Evolutionary conservation across 1,284 basidiomycete genomes (phyloP).

Genomic region (Ustanciosporium gigantosporum): DNA sequence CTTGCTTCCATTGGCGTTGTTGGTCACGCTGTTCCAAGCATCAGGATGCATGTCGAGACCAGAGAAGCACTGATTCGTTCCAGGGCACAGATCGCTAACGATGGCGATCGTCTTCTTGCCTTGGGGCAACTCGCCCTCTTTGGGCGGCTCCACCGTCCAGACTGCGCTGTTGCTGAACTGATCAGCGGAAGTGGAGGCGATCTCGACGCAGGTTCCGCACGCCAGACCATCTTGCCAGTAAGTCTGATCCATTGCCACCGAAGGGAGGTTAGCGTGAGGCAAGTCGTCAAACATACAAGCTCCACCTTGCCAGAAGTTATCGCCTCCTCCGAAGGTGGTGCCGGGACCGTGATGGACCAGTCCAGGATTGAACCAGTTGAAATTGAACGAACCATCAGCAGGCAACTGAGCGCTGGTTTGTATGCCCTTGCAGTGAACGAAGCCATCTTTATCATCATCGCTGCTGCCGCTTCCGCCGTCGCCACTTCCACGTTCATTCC

Average conservation of each 20-base stretch:
- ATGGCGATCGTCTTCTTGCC: constrained; percentile 24
- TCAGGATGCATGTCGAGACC: constrained; percentile 41
- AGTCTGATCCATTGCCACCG: constrained; percentile 32
- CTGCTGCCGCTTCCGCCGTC: neutral
- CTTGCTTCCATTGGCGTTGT: constrained; percentile 9
- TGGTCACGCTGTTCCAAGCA: constrained; percentile 31
- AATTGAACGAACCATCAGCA: constrained; percentile 3
- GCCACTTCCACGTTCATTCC: too few species aligned
- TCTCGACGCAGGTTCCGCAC: constrained; percentile 37
- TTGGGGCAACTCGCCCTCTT: constrained; percentile 4
- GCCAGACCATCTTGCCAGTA: constrained; percentile 35
- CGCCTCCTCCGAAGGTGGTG: constrained; percentile 18
- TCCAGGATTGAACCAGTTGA: constrained; percentile 12
- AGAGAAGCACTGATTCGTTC: constrained; percentile 25
- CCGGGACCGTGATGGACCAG: constrained; percentile 30
- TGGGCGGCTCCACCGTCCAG: constrained; percentile 15
- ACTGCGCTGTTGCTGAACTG: constrained; percentile 16
- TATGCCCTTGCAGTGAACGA: constrained; percentile 12
- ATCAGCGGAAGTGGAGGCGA: constrained; percentile 12
- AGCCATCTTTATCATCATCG: neutral
- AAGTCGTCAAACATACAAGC: constrained; percentile 34
- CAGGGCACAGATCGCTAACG: constrained; percentile 34
- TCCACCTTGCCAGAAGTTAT: constrained; percentile 25
- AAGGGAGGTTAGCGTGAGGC: constrained; percentile 23
- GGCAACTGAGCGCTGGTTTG: constrained; percentile 4